Percentiles rank a stretch among this genome's conserved stretches.
Evolutionary conservation across 305 asterid genomes (phyloP).

Genomic region (Caryopteris hybrid): DNA sequence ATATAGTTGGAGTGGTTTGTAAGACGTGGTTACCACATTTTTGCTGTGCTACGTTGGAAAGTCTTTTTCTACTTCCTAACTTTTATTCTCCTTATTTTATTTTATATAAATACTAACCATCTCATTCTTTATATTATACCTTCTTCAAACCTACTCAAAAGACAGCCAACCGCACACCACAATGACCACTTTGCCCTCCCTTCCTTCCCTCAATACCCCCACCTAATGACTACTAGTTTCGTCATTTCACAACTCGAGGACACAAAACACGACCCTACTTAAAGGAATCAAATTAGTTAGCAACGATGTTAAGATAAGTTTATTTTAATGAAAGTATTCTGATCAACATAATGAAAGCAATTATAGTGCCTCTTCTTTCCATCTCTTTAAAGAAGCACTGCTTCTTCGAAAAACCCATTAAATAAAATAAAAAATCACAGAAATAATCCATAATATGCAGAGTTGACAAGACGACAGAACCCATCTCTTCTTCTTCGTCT

Average conservation of each 20-base stretch:
- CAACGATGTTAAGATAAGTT: constrained; percentile 21
- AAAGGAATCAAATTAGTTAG: constrained; percentile 28
- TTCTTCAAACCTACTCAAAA: constrained; percentile 34
- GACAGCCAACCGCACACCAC: constrained; percentile 31
- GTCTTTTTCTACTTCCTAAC: constrained; percentile 74
- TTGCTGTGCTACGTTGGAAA: constrained; percentile 71
- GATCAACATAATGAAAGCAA: constrained; percentile 33
- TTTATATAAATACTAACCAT: not conserved
- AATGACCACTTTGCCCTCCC: constrained; percentile 20
- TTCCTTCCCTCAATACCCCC: no score
- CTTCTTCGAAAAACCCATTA: constrained; percentile 2
- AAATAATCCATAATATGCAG: not conserved
- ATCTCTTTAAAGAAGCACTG: constrained; percentile 10
- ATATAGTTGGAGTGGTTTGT: constrained; percentile 19
- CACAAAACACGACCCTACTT: constrained; percentile 25
- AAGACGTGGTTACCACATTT: constrained; percentile 56
- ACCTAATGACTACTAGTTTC: no score
- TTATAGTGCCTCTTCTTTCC: constrained; percentile 33
- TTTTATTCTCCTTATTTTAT: constrained; percentile 15
- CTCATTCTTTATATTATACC: constrained; percentile 17
- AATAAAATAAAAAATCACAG: not conserved
- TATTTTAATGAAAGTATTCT: constrained; percentile 24
- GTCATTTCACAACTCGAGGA: constrained; percentile 25
- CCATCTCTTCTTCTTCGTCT: not conserved
- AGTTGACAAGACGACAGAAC: constrained; percentile 11